These are phyloP conservation scores for Neofusicoccum cordaticola DNA, from an alignment of 2,329 filamentous ascomycete genomes.

Conservation along the genomic window DNA sequence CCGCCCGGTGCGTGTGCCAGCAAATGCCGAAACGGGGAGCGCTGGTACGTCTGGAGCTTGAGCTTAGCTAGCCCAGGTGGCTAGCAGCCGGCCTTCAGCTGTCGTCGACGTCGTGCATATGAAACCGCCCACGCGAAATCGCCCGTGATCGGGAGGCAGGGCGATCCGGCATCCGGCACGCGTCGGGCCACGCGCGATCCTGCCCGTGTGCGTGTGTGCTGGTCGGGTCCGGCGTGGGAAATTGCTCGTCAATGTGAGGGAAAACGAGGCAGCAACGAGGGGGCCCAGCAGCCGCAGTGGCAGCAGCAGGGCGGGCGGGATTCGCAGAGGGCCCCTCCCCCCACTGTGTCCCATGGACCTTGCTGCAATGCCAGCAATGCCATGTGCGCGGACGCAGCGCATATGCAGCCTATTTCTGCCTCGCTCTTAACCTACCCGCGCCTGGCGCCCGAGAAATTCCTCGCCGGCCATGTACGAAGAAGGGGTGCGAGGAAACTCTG, in stretches of 20 bases:
- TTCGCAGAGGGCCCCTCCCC: too few relatives aligned
- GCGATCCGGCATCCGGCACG: constrained; percentile 3
- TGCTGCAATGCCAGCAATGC: constrained; percentile 9
- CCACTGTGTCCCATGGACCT: too few relatives aligned
- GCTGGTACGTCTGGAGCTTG: background rate
- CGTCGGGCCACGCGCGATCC: background rate
- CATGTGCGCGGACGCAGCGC: background rate
- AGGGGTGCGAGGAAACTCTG: too few relatives aligned
- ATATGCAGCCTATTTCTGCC: background rate
- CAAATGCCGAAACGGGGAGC: background rate
- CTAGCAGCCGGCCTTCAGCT: background rate
- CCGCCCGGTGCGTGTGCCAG: background rate
- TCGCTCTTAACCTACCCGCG: background rate
- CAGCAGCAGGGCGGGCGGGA: too few relatives aligned
- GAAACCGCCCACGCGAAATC: background rate
- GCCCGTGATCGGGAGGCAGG: background rate
- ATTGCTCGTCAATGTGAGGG: background rate
- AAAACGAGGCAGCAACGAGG: background rate
- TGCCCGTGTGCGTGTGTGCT: background rate
- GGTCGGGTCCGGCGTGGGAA: background rate
- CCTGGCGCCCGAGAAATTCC: background rate
- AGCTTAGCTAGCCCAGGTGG: background rate
- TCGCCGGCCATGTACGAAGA: background rate
- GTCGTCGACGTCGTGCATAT: background rate
- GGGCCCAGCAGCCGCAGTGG: too few relatives aligned